A percentile compares a stretch with the other conserved stretches of the same genome.
phyloP scores from a whole-genome alignment of 139 green algal species.

The Tetraselmis chui region DNA sequence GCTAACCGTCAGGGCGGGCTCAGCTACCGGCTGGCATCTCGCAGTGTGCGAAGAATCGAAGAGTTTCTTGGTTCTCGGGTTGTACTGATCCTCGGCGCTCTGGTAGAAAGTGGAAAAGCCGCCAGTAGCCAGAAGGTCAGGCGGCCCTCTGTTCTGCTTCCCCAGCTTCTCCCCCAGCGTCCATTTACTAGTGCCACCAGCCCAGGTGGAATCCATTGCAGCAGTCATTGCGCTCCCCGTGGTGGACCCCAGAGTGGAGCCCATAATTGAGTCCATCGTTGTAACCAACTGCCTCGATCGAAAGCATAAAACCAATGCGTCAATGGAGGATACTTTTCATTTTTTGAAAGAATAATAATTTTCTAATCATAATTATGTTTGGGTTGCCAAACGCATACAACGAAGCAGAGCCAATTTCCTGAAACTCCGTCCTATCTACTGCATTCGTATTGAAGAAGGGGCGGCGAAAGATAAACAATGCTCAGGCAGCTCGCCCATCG shows the following conservation, averaged over 20 bases:
- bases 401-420: too few species aligned
- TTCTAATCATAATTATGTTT: too few species aligned
- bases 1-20: background rate
- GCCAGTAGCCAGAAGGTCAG: background rate
- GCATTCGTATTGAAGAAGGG: too few species aligned
- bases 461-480: too few species aligned
- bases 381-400: too few species aligned
- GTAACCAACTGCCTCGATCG: too few species aligned
- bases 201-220: background rate
- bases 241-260: background rate
- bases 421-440: too few species aligned
- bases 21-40: background rate
- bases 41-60: background rate
- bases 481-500: too few species aligned
- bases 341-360: too few species aligned
- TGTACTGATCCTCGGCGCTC: background rate
- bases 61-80: background rate
- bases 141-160: background rate
- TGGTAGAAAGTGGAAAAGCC: background rate
- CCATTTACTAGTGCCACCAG: background rate
- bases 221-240: background rate
- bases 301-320: too few species aligned
- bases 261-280: background rate
- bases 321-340: too few species aligned
- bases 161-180: background rate